These are phyloP conservation scores for Tetrahymena borealis DNA, from an alignment of 73 alveolate genomes.

Conservation along the genomic window DNA sequence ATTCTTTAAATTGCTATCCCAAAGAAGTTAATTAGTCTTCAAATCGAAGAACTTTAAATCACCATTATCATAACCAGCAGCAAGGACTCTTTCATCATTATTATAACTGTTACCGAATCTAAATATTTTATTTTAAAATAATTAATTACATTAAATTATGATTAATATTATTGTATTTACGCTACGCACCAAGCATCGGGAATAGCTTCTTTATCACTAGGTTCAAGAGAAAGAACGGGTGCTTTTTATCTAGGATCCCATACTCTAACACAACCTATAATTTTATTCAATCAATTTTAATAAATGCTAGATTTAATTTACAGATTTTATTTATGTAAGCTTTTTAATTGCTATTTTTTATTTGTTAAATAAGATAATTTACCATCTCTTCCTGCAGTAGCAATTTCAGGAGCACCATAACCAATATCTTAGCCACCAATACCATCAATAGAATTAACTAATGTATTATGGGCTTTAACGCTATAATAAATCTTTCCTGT, in stretches of 20 bases:
- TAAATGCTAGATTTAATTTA: not conserved
- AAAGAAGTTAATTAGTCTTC: constrained; percentile 83
- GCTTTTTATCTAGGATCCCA: constrained; percentile 99
- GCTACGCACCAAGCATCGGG: constrained; percentile 99
- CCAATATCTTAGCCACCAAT: constrained; percentile 92
- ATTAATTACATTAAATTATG: constrained; percentile 17
- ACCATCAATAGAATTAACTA: constrained; percentile 95
- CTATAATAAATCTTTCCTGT: constrained; percentile 65
- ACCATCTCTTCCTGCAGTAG: constrained; percentile 99
- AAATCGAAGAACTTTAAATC: constrained; percentile 97
- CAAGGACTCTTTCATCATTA: constrained; percentile 83
- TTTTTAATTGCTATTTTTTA: not conserved
- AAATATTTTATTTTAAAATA: constrained; percentile 26
- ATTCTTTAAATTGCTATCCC: constrained; percentile 97
- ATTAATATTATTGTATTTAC: not conserved
- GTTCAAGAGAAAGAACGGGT: constrained; percentile 97
- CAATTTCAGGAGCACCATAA: constrained; percentile 97
- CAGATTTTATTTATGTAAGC: not conserved
- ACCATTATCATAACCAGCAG: constrained; percentile 99
- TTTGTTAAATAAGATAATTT: not conserved
- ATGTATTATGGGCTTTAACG: constrained; percentile 95
- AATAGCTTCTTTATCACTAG: constrained; percentile 85
- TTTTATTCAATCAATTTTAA: not conserved
- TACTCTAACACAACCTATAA: constrained; percentile 75
- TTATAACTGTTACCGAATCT: constrained; percentile 76